These are phyloP conservation scores for Xylaria sp. DNA, from an alignment of 2,329 filamentous ascomycete genomes.

Conservation along the genomic window DNA sequence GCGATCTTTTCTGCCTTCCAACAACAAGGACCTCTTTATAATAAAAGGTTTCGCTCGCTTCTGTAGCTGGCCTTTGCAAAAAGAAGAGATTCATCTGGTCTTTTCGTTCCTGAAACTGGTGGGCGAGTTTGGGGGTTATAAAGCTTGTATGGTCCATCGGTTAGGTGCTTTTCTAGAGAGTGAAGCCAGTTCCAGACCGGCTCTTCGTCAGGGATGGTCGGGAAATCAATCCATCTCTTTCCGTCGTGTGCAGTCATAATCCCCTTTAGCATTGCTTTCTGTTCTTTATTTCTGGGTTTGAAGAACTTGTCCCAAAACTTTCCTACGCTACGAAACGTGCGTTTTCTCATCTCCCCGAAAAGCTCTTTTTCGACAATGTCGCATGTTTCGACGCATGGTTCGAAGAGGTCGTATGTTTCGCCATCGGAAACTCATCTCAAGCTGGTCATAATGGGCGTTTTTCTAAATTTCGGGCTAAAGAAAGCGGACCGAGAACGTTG, in stretches of 20 bases:
- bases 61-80: not conserved
- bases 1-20: too few relatives aligned
- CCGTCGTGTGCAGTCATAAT: slow-evolving; percentile 15
- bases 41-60: not conserved
- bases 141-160: slow-evolving; percentile 11
- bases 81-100: slow-evolving; percentile 28
- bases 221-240: slow-evolving; percentile 17
- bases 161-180: slow-evolving; percentile 9
- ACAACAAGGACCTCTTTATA: too few relatives aligned
- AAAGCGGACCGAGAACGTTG: not conserved
- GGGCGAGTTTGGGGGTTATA: slow-evolving; percentile 10
- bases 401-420: slow-evolving; percentile 2
- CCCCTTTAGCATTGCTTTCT: slow-evolving; percentile 13
- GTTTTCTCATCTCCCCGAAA: slow-evolving; percentile 16
- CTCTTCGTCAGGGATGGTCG: not conserved
- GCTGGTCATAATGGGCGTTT: slow-evolving; percentile 13
- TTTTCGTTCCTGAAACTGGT: slow-evolving; percentile 28
- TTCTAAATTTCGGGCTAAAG: slow-evolving; percentile 9
- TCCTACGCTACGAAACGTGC: slow-evolving; percentile 13
- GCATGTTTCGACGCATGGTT: too few relatives aligned
- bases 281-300: not conserved
- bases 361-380: slow-evolving; percentile 18
- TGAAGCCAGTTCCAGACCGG: slow-evolving; percentile 20
- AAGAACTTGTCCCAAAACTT: slow-evolving; percentile 32
- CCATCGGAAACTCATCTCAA: slow-evolving; percentile 12